Conservation (phyloP, 805 yeast genomes). For the Cyberlindnera maclurae region DNA sequence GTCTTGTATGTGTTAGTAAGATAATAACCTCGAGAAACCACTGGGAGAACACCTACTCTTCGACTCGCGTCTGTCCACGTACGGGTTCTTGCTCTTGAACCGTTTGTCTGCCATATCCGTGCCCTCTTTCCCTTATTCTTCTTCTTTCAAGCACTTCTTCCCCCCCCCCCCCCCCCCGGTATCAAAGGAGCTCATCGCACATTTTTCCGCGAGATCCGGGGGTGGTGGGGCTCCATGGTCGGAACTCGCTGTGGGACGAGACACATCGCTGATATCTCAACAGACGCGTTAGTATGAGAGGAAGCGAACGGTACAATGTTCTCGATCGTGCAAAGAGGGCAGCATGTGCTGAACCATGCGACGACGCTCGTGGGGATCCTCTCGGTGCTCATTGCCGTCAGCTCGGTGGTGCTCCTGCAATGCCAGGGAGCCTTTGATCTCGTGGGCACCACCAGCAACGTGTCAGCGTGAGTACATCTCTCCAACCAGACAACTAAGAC, state of each 20-base stretch:
- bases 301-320: too few relatives aligned
- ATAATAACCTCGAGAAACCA: background rate
- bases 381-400: constrained; percentile 37
- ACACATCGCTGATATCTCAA: too few relatives aligned
- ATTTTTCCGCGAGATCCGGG: background rate
- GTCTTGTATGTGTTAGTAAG: constrained; percentile 25
- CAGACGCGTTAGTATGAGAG: too few relatives aligned
- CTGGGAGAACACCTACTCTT: constrained; percentile 14
- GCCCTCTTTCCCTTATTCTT: too few relatives aligned
- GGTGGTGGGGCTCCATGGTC: too few relatives aligned
- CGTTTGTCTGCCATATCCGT: too few relatives aligned
- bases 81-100: constrained; percentile 19
- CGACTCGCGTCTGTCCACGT: constrained; percentile 20
- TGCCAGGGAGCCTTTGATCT: constrained; percentile 37
- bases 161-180: too few relatives aligned
- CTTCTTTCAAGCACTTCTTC: too few relatives aligned
- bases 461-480: constrained; percentile 27
- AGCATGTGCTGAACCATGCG: constrained; percentile 45
- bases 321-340: constrained; percentile 38
- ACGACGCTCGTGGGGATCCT: constrained; percentile 44
- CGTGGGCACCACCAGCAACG: constrained; percentile 30
- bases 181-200: background rate
- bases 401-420: constrained; percentile 45
- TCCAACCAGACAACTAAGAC: too few relatives aligned
- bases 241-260: too few relatives aligned